Conservation (phyloP, 2,329 filamentous ascomycete species). For the Orbilia oligospora region DNA sequence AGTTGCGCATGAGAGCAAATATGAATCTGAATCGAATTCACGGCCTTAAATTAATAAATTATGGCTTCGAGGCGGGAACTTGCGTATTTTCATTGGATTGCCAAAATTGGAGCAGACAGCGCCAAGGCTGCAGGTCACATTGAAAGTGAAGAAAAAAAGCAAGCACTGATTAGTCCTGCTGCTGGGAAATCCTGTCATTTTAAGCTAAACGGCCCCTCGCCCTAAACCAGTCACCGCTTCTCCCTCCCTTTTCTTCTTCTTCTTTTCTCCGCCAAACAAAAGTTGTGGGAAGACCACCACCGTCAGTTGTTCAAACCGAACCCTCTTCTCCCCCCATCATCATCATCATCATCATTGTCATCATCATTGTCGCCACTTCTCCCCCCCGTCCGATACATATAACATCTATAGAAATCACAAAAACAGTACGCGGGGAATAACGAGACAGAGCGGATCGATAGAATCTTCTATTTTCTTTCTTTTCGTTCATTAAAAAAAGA, state of each 20-base stretch:
- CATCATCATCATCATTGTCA: conserved; percentile 9
- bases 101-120: conserved; percentile 40
- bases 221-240: conserved; percentile 25
- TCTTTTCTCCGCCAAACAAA: conserved; percentile 25
- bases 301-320: conserved; percentile 35
- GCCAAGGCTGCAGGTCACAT: conserved; percentile 43
- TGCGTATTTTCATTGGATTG: conserved; percentile 48
- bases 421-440: background rate
- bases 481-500: conserved; percentile 23
- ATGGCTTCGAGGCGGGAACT: conserved; percentile 5
- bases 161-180: conserved; percentile 15
- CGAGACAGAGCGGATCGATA: conserved; percentile 57
- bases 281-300: conserved; percentile 26
- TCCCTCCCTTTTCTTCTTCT: conserved; percentile 50
- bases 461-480: conserved; percentile 57
- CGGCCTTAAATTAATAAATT: no score
- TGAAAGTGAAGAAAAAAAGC: conserved; percentile 22
- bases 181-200: conserved; percentile 49
- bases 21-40: no score
- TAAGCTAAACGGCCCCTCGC: conserved; percentile 50
- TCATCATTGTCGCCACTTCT: conserved; percentile 14
- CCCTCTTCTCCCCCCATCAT: conserved; percentile 17
- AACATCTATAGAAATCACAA: conserved; percentile 14
- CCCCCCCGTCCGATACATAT: conserved; percentile 26
- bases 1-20: conserved; percentile 11